phyloP scores from a whole-genome alignment of 2,329 filamentous ascomycete species.

The Diaporthe helianthi region DNA sequence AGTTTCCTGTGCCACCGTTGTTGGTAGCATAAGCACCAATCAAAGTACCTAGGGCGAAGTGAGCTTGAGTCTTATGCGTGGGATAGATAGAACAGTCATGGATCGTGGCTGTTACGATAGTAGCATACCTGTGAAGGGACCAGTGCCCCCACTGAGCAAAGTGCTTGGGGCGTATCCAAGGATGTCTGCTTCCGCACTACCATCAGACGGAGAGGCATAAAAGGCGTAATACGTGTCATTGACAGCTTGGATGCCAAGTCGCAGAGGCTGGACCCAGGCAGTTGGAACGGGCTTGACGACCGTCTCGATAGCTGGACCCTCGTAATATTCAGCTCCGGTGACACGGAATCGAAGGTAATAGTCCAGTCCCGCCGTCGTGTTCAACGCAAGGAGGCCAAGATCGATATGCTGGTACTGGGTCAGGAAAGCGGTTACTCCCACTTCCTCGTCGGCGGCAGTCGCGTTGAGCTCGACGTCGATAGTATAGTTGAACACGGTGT shows the following conservation, averaged over 20 bases:
- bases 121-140: constrained; percentile 30
- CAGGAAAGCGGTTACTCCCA: constrained; percentile 45
- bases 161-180: constrained; percentile 42
- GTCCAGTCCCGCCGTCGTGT: constrained; percentile 17
- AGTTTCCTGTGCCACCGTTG: constrained; percentile 39
- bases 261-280: constrained; percentile 40
- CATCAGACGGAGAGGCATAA: constrained; percentile 37
- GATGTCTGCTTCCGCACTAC: constrained; percentile 33
- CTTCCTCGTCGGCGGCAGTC: constrained; percentile 40
- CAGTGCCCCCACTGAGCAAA: constrained; percentile 44
- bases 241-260: constrained; percentile 41
- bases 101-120: neutral
- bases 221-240: constrained; percentile 43
- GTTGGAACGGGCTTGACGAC: constrained; percentile 37
- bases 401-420: constrained; percentile 45
- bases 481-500: constrained; percentile 43
- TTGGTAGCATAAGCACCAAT: constrained; percentile 47
- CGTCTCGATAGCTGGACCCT: constrained; percentile 9
- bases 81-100: neutral
- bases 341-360: constrained; percentile 38
- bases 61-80: neutral
- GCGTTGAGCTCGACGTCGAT: constrained; percentile 42
- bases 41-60: constrained; percentile 43
- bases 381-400: constrained; percentile 40
- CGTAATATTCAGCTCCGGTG: constrained; percentile 25